Conservation (phyloP, 805 yeast species). For the Millerozyma miso region DNA sequence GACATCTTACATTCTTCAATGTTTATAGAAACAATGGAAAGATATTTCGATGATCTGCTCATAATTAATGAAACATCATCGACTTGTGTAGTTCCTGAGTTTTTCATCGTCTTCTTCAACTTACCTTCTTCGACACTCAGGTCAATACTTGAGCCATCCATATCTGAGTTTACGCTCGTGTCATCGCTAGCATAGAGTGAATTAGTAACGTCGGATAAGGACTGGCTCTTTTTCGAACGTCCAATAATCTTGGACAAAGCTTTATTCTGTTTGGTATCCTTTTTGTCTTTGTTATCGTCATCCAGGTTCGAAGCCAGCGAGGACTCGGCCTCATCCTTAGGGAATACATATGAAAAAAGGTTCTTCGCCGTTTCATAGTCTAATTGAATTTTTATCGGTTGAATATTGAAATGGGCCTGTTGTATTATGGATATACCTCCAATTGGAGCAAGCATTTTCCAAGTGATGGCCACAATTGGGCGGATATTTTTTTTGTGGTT, state of each 20-base stretch:
- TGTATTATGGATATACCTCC: conserved; percentile 88
- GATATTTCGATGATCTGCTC: conserved; percentile 39
- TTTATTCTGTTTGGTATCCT: not conserved
- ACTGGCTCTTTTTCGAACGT: not conserved
- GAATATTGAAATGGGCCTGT: conserved; percentile 52
- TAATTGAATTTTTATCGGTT: conserved; percentile 67
- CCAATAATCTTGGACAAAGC: not conserved
- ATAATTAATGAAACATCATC: conserved; percentile 41
- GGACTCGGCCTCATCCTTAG: conserved; percentile 23
- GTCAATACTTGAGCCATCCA: conserved; percentile 4
- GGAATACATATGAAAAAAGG: conserved; percentile 68
- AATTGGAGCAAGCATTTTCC: conserved; percentile 83
- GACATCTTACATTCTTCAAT: conserved; percentile 40
- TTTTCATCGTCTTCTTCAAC: not conserved
- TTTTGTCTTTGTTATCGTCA: conserved; percentile 5
- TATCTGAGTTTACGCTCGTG: conserved; percentile 1
- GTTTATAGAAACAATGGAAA: conserved; percentile 34
- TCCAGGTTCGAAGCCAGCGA: conserved; percentile 4
- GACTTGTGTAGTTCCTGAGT: conserved; percentile 8
- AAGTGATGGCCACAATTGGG: conserved; percentile 35
- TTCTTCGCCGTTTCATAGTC: conserved; percentile 67
- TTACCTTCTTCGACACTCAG: conserved; percentile 7
- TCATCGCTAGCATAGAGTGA: conserved; percentile 2
- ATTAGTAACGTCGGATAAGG: not conserved
- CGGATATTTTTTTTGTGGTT: conserved; percentile 6